Conservation (phyloP, 345 rosid species). For the Hibiscus trionum region DNA sequence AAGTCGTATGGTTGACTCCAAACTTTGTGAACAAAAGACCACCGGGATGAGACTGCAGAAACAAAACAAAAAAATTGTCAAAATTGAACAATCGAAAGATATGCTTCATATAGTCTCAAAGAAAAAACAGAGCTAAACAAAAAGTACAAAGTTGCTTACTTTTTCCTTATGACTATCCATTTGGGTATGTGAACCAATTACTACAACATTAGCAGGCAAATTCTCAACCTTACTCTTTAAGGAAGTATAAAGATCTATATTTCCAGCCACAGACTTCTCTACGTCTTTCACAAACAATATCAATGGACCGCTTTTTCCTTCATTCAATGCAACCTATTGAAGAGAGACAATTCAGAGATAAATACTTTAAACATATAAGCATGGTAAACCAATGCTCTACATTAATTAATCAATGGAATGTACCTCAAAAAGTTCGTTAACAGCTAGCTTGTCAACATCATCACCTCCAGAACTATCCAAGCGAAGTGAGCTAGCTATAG, state of each 20-base stretch:
- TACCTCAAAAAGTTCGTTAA: constrained; percentile 72
- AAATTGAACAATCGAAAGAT: not conserved
- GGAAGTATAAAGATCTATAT: constrained; percentile 54
- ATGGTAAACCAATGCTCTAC: not conserved
- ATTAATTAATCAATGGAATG: not conserved
- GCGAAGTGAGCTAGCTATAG: constrained; percentile 30
- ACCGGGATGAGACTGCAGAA: not conserved
- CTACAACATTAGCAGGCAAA: constrained; percentile 65
- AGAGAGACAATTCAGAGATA: not conserved
- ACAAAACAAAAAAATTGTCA: too few species aligned
- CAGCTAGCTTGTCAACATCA: constrained; percentile 72
- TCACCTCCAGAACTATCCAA: constrained; percentile 74
- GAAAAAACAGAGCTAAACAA: not conserved
- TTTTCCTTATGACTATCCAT: constrained; percentile 92
- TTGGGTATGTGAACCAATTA: constrained; percentile 80
- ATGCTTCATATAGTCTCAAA: not conserved
- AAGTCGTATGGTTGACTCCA: not conserved
- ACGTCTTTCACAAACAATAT: constrained; percentile 79
- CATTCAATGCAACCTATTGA: constrained; percentile 57
- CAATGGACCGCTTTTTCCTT: constrained; percentile 60
- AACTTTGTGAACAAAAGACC: not conserved
- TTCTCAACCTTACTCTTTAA: constrained; percentile 69
- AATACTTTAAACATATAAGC: not conserved
- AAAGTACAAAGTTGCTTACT: constrained; percentile 22
- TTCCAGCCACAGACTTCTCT: constrained; percentile 74